A percentile compares a stretch with the other conserved stretches of the same genome.
These are phyloP conservation scores for Ulmus americana DNA, from an alignment of 331 rosid genomes.

Conservation along the genomic window DNA sequence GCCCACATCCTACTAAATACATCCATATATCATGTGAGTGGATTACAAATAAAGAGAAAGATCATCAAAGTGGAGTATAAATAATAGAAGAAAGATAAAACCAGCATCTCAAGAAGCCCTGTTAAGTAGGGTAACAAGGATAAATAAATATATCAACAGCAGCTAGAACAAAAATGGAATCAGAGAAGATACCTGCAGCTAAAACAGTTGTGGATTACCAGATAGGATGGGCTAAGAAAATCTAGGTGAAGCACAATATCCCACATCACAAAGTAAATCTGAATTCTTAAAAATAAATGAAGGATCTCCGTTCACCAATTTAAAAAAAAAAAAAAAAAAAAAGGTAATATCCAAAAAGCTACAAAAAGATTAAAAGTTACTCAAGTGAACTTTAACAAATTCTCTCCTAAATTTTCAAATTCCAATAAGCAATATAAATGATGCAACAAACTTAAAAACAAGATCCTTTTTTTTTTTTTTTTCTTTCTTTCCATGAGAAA, in stretches of 20 bases:
- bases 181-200: not conserved
- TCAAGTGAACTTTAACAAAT: not conserved
- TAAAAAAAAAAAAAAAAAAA: too few species aligned
- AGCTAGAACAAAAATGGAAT: not conserved
- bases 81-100: not conserved
- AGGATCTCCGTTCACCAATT: not conserved
- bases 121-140: not conserved
- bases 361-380: not conserved
- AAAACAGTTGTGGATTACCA: not conserved
- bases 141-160: not conserved
- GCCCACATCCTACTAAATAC: conserved; percentile 71
- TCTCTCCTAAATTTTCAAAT: not conserved
- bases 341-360: too few species aligned
- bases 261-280: not conserved
- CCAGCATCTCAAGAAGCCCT: not conserved
- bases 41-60: conserved; percentile 19
- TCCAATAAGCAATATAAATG: not conserved
- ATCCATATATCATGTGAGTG: conserved; percentile 32
- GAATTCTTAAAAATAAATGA: not conserved
- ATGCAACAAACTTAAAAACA: not conserved
- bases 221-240: not conserved
- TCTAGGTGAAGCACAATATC: not conserved
- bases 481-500: too few species aligned
- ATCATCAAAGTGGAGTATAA: not conserved
- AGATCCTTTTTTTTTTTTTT: not conserved